phyloP scores from a whole-genome alignment of 805 yeast genomes.

The Kodamaea fukazawae region DNA sequence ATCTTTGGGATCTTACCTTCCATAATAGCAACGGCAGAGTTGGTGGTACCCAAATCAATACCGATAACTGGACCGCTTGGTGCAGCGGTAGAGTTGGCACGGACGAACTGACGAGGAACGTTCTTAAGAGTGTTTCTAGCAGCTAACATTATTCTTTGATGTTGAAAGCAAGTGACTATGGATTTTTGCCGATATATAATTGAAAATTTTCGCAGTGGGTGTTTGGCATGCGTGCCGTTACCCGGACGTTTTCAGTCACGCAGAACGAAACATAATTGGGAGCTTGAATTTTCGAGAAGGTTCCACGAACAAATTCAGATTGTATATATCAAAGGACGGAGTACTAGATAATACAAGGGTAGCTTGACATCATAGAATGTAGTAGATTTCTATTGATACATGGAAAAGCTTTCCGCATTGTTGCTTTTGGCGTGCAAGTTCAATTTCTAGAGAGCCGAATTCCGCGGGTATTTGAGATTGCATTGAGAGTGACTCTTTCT shows the following conservation, averaged over 20 bases:
- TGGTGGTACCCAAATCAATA: conserved; percentile 85
- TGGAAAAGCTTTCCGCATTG: no score
- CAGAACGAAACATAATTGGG: background rate
- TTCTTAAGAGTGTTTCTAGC: conserved; percentile 39
- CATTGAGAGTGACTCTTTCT: no score
- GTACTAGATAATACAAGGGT: no score
- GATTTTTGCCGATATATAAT: conserved; percentile 6
- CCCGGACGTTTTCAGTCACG: conserved; percentile 6
- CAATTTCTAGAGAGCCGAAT: no score
- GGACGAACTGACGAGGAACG: conserved; percentile 35
- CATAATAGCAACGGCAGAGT: conserved; percentile 85
- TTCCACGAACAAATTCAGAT: conserved; percentile 5
- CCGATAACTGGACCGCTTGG: conserved; percentile 66
- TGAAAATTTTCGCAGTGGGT: conserved; percentile 18
- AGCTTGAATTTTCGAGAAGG: conserved; percentile 5
- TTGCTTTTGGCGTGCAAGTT: no score
- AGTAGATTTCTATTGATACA: no score
- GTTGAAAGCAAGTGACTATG: conserved; percentile 1
- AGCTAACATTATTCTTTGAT: conserved; percentile 34
- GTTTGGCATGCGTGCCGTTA: conserved; percentile 3
- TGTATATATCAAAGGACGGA: no score
- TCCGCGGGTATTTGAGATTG: no score
- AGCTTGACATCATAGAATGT: no score
- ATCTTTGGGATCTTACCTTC: conserved; percentile 76
- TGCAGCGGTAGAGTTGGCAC: conserved; percentile 32